Evolutionary conservation across 1,284 basidiomycete genomes (phyloP).

Genomic region (Ceratorhiza oryzae-sativae): DNA sequence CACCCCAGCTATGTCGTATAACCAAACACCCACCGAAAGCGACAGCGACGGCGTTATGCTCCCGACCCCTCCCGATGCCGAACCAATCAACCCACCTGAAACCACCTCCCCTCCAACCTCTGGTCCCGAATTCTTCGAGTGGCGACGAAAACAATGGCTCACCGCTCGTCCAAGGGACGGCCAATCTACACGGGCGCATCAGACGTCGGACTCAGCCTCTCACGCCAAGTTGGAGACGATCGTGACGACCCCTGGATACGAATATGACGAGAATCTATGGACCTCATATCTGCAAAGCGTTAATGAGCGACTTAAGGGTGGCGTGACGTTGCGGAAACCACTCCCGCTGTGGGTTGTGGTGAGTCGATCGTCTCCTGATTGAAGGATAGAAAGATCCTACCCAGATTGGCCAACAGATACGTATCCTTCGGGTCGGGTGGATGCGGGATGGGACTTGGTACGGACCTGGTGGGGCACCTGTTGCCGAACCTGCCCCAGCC

Average conservation of each 20-base stretch:
- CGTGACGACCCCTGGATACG: constrained; percentile 39
- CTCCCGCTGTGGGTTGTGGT: constrained; percentile 41
- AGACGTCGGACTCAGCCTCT: constrained; percentile 19
- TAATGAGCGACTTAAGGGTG: constrained; percentile 41
- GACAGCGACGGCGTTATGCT: constrained; percentile 11
- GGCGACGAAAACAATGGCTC: constrained; percentile 23
- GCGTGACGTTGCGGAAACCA: constrained; percentile 41
- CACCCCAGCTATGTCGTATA: constrained; percentile 20
- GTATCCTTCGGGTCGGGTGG: constrained; percentile 43
- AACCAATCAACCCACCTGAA: background rate
- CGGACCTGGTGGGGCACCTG: constrained; percentile 5
- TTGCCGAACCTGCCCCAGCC: background rate
- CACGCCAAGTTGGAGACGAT: constrained; percentile 38
- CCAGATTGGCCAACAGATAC: constrained; percentile 35
- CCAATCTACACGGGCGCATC: background rate
- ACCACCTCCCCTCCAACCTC: constrained; percentile 11
- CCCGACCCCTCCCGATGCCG: background rate
- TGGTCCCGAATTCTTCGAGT: constrained; percentile 34
- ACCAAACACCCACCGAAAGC: constrained; percentile 20
- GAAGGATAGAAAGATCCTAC: background rate
- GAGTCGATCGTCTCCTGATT: constrained; percentile 10
- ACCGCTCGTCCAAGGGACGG: constrained; percentile 3
- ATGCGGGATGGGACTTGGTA: constrained; percentile 44
- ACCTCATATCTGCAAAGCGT: constrained; percentile 40
- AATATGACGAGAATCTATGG: constrained; percentile 42